Conservation (phyloP, 495 filamentous ascomycete genomes). For the Penicillium argentinense region DNA sequence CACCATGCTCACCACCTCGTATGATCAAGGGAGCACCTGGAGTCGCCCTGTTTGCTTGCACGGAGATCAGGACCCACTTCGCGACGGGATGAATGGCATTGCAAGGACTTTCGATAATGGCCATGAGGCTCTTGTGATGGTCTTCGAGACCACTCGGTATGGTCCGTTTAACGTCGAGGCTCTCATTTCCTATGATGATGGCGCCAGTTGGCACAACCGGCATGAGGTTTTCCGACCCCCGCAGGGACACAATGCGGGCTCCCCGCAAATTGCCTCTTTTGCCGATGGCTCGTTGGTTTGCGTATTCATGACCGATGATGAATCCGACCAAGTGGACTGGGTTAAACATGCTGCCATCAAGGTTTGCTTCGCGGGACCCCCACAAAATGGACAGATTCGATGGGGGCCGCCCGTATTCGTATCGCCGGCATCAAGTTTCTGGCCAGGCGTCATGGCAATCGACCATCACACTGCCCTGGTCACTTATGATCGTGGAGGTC, state of each 20-base stretch:
- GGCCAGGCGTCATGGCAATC: constrained; percentile 44
- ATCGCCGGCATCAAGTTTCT: constrained; percentile 37
- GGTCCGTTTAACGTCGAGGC: constrained; percentile 56
- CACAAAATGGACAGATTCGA: constrained; percentile 34
- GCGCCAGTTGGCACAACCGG: constrained; percentile 50
- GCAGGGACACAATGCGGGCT: constrained; percentile 50
- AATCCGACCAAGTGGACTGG: constrained; percentile 37
- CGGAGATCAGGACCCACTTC: constrained; percentile 41
- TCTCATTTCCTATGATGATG: constrained; percentile 58
- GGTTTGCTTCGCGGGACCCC: constrained; percentile 36
- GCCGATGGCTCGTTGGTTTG: constrained; percentile 57
- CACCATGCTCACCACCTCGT: constrained; percentile 55
- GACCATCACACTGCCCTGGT: constrained; percentile 38
- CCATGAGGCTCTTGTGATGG: constrained; percentile 51
- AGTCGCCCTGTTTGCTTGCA: constrained; percentile 44
- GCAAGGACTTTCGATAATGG: constrained; percentile 41
- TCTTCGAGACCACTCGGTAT: constrained; percentile 56
- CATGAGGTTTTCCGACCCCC: constrained; percentile 51
- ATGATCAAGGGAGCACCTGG: constrained; percentile 57
- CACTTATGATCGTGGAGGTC: constrained; percentile 43
- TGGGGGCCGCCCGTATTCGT: constrained; percentile 33
- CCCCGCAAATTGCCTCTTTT: constrained; percentile 57
- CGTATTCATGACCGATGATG: constrained; percentile 65
- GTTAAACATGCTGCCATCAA: constrained; percentile 42
- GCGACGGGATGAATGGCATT: constrained; percentile 65